Evolutionary conservation across 768 basidiomycete species (phyloP).

Genomic region (Tephrocybe sp.): DNA sequence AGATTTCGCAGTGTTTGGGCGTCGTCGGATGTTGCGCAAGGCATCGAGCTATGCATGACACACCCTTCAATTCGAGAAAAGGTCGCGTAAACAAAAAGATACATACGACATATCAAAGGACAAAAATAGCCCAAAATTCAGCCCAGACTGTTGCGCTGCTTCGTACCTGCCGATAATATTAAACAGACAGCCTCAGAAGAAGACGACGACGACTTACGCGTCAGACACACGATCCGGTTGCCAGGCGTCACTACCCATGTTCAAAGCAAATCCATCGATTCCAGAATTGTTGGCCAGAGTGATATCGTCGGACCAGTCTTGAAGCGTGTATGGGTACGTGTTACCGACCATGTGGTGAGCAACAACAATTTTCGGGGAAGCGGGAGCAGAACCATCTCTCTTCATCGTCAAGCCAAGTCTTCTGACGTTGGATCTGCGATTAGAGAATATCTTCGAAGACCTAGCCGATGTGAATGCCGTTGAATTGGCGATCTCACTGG

Average conservation of each 20-base stretch:
- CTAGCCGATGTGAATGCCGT: neutral
- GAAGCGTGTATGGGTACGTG: slow-evolving; percentile 56
- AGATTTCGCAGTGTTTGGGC: slow-evolving; percentile 52
- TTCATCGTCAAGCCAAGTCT: too few relatives aligned
- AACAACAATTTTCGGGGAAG: slow-evolving; percentile 46
- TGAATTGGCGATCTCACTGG: neutral
- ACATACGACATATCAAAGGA: slow-evolving; percentile 79
- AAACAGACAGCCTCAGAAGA: too few relatives aligned
- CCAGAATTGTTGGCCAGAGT: slow-evolving; percentile 53
- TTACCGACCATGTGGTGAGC: slow-evolving; percentile 71
- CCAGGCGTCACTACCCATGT: slow-evolving; percentile 67
- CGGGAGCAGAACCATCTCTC: slow-evolving; percentile 10
- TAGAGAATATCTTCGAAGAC: too few relatives aligned
- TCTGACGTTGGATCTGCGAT: too few relatives aligned
- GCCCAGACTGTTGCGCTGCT: slow-evolving; percentile 51
- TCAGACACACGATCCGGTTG: slow-evolving; percentile 59
- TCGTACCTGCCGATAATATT: slow-evolving; percentile 39
- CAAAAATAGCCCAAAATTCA: slow-evolving; percentile 71
- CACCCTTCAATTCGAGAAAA: neutral
- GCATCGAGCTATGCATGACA: slow-evolving; percentile 42
- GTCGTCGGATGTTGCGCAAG: slow-evolving; percentile 49
- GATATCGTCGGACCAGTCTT: slow-evolving; percentile 54
- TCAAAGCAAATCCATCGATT: slow-evolving; percentile 72
- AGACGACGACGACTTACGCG: slow-evolving; percentile 44
- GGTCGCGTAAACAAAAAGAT: neutral